phyloP scores from a whole-genome alignment of 148 eudicot species.

The Rhododendron vialii region DNA sequence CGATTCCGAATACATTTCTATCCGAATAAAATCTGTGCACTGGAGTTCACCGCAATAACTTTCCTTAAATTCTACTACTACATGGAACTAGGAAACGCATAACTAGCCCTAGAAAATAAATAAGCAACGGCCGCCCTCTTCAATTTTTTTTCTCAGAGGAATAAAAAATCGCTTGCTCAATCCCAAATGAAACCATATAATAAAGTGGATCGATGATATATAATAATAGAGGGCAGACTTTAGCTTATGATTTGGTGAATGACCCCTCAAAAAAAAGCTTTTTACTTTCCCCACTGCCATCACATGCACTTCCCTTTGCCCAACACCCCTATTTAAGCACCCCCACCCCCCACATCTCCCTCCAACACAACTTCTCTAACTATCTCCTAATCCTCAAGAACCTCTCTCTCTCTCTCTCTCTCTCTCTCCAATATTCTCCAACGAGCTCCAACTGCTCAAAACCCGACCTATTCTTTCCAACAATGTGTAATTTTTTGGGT shows the following conservation, averaged over 20 bases:
- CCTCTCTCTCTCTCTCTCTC: not conserved
- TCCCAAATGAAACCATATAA: not conserved
- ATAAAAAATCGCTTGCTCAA: not conserved
- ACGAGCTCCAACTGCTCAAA: not conserved
- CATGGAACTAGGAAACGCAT: not conserved
- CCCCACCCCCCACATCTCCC: slow-evolving; percentile 8
- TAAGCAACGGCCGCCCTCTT: not conserved
- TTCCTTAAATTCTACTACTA: not conserved
- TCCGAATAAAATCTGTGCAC: no score
- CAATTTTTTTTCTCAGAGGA: not conserved
- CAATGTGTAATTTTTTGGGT: slow-evolving; percentile 26
- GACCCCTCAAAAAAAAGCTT: not conserved
- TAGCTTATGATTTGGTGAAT: slow-evolving; percentile 1
- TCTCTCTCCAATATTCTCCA: not conserved
- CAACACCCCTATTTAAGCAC: slow-evolving; percentile 22
- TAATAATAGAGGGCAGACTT: not conserved
- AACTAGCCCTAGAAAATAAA: not conserved
- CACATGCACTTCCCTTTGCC: slow-evolving; percentile 12
- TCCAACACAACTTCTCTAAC: slow-evolving; percentile 8
- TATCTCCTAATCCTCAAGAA: not conserved
- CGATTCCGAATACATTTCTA: no score
- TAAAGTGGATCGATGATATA: not conserved
- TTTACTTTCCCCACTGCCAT: not conserved
- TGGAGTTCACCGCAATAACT: not conserved
- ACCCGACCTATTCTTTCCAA: not conserved